Conservation (phyloP, 2,329 filamentous ascomycete genomes). For the Curvularia hawaiiensis region DNA sequence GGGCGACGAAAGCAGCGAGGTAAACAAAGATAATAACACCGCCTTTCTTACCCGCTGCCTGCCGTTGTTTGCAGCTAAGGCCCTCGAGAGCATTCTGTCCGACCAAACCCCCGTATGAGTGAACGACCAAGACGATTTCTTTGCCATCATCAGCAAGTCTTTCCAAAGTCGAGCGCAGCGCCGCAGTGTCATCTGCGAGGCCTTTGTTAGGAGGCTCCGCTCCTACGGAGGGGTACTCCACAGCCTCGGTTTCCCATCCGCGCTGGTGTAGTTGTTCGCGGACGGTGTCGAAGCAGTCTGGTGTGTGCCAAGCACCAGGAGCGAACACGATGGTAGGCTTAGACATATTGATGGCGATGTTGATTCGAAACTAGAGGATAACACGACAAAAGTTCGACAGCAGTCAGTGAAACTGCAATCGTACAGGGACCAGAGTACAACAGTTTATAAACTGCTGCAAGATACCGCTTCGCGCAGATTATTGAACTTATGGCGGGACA, state of each 20-base stretch:
- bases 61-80: constrained; percentile 1
- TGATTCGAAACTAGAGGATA: neutral
- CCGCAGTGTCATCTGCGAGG: constrained; percentile 4
- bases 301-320: constrained; percentile 5
- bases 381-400: neutral
- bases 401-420: neutral
- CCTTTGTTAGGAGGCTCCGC: constrained; percentile 10
- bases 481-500: neutral
- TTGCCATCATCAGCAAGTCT: constrained; percentile 4
- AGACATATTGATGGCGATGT: neutral
- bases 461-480: neutral
- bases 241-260: constrained; percentile 8
- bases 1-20: constrained; percentile 6
- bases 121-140: constrained; percentile 6
- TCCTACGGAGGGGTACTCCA: constrained; percentile 6
- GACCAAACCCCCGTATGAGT: constrained; percentile 9
- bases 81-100: constrained; percentile 5
- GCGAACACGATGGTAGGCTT: constrained; percentile 5
- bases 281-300: constrained; percentile 3
- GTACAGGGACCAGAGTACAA: neutral
- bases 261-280: constrained; percentile 7
- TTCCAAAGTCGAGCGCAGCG: constrained; percentile 4
- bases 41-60: constrained; percentile 2
- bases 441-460: too few relatives aligned
- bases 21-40: constrained; percentile 8